phyloP scores from a whole-genome alignment of 1,284 basidiomycete species.

The Pseudozyma sp. region DNA sequence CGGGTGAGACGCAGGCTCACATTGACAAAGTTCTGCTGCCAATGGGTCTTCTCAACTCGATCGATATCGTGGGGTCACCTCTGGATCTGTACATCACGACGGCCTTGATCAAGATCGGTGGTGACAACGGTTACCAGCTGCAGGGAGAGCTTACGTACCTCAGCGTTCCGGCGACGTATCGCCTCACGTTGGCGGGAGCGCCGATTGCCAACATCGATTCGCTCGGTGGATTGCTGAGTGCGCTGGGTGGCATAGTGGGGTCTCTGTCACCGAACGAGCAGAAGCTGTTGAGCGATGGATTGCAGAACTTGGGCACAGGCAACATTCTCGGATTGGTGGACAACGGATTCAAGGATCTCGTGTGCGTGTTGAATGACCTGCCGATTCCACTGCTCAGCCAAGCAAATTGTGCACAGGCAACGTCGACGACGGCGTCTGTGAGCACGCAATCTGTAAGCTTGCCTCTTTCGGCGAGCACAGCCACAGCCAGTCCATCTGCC shows the following conservation, averaged over 20 bases:
- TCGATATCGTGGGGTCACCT: constrained; percentile 9
- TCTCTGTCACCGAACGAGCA: not conserved
- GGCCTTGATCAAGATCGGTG: constrained; percentile 20
- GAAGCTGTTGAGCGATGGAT: constrained; percentile 4
- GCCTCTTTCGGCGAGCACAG: constrained; percentile 5
- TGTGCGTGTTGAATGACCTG: constrained; percentile 6
- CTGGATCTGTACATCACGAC: constrained; percentile 19
- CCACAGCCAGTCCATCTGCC: not conserved
- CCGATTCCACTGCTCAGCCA: constrained; percentile 5
- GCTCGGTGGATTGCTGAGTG: constrained; percentile 10
- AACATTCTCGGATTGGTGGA: constrained; percentile 6
- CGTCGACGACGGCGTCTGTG: not conserved
- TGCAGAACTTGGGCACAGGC: constrained; percentile 4
- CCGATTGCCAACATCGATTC: constrained; percentile 3
- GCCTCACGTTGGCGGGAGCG: constrained; percentile 2
- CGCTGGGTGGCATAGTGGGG: constrained; percentile 1
- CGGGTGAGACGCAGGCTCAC: constrained; percentile 15
- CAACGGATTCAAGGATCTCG: constrained; percentile 2
- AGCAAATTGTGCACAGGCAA: constrained; percentile 9
- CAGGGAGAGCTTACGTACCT: constrained; percentile 27
- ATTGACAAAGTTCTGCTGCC: constrained; percentile 17
- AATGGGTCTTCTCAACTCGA: constrained; percentile 13
- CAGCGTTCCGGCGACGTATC: constrained; percentile 29
- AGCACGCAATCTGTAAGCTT: not conserved
- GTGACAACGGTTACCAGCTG: constrained; percentile 20